phyloP scores from a whole-genome alignment of 805 yeast species.

The Saturnispora besseyi region DNA sequence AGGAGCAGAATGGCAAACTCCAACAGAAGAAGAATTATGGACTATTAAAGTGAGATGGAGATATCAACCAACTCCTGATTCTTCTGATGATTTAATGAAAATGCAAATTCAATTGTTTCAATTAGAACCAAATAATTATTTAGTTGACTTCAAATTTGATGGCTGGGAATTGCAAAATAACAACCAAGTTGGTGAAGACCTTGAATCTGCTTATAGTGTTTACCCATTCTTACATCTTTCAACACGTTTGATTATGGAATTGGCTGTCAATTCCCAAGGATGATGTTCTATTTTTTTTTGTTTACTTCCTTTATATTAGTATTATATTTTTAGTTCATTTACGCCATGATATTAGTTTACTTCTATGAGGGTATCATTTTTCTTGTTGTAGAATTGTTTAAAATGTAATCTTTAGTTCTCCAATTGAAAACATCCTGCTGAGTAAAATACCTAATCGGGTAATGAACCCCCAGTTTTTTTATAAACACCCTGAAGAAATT shows the following conservation, averaged over 20 bases:
- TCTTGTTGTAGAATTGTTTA: too few relatives aligned
- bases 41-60: constrained; percentile 93
- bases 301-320: neutral
- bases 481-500: neutral
- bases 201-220: constrained; percentile 85
- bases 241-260: constrained; percentile 87
- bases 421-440: too few relatives aligned
- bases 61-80: constrained; percentile 38
- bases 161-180: constrained; percentile 72
- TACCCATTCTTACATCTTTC: constrained; percentile 92
- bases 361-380: too few relatives aligned
- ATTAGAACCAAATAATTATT: constrained; percentile 88
- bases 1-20: constrained; percentile 97
- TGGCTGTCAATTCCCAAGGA: constrained; percentile 84
- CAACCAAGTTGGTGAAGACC: constrained; percentile 46
- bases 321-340: too few relatives aligned
- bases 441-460: neutral
- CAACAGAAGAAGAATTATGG: constrained; percentile 93
- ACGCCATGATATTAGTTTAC: too few relatives aligned
- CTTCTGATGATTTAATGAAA: constrained; percentile 73
- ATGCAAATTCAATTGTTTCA: constrained; percentile 97
- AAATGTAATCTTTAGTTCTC: too few relatives aligned
- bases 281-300: constrained; percentile 4
- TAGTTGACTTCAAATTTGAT: constrained; percentile 95
- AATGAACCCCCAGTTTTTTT: neutral